A percentile compares a stretch with the other conserved stretches of the same genome.
Conservation (phyloP, 805 yeast species). For the Candida pini region DNA sequence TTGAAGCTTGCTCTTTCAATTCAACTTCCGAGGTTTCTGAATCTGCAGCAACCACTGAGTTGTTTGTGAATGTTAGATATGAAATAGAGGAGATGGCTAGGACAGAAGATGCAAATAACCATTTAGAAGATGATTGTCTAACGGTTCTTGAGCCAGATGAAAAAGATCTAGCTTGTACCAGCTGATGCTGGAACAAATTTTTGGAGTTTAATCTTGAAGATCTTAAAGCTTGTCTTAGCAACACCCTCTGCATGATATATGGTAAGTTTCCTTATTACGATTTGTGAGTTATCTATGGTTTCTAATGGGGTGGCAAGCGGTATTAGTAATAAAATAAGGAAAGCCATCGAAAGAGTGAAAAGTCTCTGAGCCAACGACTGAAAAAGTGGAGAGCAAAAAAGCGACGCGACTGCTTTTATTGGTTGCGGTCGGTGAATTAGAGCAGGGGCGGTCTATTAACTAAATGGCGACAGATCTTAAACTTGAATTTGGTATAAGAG, state of each 20-base stretch:
- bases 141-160: background rate
- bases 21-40: constrained; percentile 8
- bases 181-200: background rate
- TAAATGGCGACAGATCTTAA: too few species aligned
- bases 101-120: background rate
- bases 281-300: background rate
- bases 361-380: too few species aligned
- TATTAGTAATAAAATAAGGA: too few species aligned
- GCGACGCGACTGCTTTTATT: too few species aligned
- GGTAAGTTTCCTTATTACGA: background rate
- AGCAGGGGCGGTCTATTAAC: too few species aligned
- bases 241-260: constrained; percentile 3
- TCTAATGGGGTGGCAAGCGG: too few species aligned
- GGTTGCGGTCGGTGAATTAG: too few species aligned
- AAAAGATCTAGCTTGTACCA: background rate
- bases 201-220: constrained; percentile 1
- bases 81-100: constrained; percentile 10
- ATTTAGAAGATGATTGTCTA: background rate
- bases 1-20: constrained; percentile 13
- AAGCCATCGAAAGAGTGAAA: too few species aligned
- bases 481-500: too few species aligned
- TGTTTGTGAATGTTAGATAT: too few species aligned
- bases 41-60: constrained; percentile 8
- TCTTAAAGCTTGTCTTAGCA: constrained; percentile 4
- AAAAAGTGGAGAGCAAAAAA: too few species aligned